Percentiles rank a stretch among this genome's conserved stretches.
Conservation (phyloP, 208 protist species). For the Trypanosoma scelopori region DNA sequence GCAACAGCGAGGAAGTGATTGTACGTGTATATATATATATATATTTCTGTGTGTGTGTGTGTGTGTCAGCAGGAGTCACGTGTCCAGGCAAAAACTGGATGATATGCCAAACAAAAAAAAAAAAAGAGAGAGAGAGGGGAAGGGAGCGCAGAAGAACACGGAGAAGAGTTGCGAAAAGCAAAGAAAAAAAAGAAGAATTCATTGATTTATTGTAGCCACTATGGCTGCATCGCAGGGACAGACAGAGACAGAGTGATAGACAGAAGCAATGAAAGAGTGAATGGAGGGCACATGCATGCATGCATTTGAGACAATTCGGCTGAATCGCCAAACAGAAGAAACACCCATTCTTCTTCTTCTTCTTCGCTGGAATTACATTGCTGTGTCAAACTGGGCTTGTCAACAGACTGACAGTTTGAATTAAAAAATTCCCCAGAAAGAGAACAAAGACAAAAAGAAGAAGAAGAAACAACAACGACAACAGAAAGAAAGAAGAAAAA, state of each 20-base stretch:
- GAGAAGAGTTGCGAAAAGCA: background rate
- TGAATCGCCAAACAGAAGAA: too few species aligned
- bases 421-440: background rate
- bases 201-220: too few species aligned
- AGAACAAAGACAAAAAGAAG: slow-evolving; percentile 6
- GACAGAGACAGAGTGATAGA: too few species aligned
- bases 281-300: background rate
- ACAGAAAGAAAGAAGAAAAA: slow-evolving; percentile 14
- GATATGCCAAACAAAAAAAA: slow-evolving; percentile 11
- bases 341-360: too few species aligned
- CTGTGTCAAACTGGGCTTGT: too few species aligned
- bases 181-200: background rate
- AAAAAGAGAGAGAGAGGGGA: slow-evolving; percentile 17
- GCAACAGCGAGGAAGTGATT: background rate
- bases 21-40: background rate
- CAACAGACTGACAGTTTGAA: too few species aligned
- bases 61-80: too few species aligned
- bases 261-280: background rate
- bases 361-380: too few species aligned
- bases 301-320: background rate
- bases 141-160: background rate
- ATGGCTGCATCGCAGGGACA: too few species aligned
- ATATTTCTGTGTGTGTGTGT: too few species aligned
- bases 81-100: too few species aligned
- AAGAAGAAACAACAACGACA: background rate